Base-by-base conservation (phyloP, 129 eudicot species). In the Tagetes erecta region DNA sequence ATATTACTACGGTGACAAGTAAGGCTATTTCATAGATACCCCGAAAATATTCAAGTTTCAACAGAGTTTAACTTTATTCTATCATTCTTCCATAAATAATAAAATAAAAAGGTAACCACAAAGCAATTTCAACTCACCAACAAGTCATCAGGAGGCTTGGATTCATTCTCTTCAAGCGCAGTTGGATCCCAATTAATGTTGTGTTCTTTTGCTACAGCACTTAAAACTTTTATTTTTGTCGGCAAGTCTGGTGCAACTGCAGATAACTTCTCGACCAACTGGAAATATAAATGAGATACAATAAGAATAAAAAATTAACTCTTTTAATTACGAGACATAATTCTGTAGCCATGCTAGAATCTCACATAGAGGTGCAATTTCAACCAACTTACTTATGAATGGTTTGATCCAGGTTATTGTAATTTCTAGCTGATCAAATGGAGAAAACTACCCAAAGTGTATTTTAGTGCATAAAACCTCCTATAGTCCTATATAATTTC, bases 261-360 rank as follows among this genome's bases (percentile, higher is more conserved):
- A 68, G 98, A 93, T 81, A 93, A 86, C 80, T 93, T 93, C 87
- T 93, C 95, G 52, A 93, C 91, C 86, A 93, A 45, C 98, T 93
- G 90, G 78, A 81, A 74, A 64, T 34, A 52, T 44, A 49, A 70
- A 63, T 0, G 31, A 46, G 65, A 36, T 30, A 73, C 35, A 47
- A 62, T 60, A 69, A 34, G 62, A 44, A n/a, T 31, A 42, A 4
- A 9, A 40, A 62, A 27, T 2, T 74, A 8, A 20, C 5, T 47
- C 8, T 64, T 6, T 10, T 11, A 30, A 31, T 37, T 8, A 44
- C 20, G 47, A 67, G 45, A 66, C 45, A 2, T 42, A 13, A 72
- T 7, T 72, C 44, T 6, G 45, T 5, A 27, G 13, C 2, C 6
- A 55, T 57, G 57, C 14, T 58, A 40, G n/a, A 72, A 33, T 9